These are phyloP conservation scores for Parafenestella ontariensis DNA, from an alignment of 2,329 filamentous ascomycete genomes.

Conservation along the genomic window DNA sequence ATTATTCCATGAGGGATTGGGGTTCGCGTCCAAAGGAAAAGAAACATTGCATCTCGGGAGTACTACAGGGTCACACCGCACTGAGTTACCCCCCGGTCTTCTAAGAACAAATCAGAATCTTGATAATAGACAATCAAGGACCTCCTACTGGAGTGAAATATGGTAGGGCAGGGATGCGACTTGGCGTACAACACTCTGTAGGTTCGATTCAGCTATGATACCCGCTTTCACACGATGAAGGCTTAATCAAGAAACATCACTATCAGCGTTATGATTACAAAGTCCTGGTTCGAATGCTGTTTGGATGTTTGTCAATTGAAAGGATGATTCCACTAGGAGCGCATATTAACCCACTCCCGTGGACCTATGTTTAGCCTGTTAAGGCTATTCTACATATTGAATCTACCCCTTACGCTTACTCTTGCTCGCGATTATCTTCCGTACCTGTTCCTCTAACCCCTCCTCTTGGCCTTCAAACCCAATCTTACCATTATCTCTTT, in stretches of 20 bases:
- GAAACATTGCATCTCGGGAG: conserved; percentile 22
- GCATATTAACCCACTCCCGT: background rate
- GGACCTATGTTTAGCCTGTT: background rate
- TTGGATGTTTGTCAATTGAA: background rate
- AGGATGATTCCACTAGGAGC: background rate
- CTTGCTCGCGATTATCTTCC: conserved; percentile 23
- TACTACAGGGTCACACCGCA: too few relatives aligned
- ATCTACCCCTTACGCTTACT: background rate
- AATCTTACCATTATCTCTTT: conserved; percentile 70
- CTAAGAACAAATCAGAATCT: too few relatives aligned
- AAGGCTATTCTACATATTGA: background rate
- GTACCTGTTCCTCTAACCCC: conserved; percentile 58
- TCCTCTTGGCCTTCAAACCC: conserved; percentile 56
- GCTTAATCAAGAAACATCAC: background rate
- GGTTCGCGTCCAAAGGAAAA: conserved; percentile 2
- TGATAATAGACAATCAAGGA: too few relatives aligned
- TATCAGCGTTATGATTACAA: background rate
- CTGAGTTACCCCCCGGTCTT: too few relatives aligned
- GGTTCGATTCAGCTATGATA: conserved; percentile 21
- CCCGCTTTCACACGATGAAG: conserved; percentile 19
- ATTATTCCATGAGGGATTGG: conserved; percentile 30
- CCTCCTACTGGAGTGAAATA: too few relatives aligned
- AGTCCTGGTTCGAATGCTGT: background rate
- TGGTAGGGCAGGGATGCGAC: too few relatives aligned
- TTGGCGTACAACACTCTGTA: too few relatives aligned